phyloP scores from a whole-genome alignment of 2,329 filamentous ascomycete species.

The Colletotrichum sp. region DNA sequence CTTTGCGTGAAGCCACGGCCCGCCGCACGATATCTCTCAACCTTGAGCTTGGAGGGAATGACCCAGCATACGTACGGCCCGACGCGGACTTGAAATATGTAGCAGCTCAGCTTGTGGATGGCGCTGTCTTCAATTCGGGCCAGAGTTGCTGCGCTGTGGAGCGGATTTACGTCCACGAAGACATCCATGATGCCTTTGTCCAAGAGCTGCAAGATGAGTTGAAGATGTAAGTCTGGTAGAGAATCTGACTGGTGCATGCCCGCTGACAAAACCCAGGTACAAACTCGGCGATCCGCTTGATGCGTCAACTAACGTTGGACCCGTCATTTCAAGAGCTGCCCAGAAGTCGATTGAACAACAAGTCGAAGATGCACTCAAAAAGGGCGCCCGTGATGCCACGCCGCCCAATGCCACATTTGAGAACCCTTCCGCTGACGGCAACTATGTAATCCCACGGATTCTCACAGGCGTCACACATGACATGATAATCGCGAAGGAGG shows the following conservation, averaged over 20 bases:
- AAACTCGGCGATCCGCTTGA: constrained; percentile 68
- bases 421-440: constrained; percentile 62
- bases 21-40: neutral
- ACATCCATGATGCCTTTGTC: constrained; percentile 52
- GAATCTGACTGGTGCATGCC: neutral
- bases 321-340: constrained; percentile 69
- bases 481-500: constrained; percentile 89
- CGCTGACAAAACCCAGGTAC: constrained; percentile 31
- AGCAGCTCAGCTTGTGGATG: constrained; percentile 74
- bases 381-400: constrained; percentile 70
- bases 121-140: constrained; percentile 69
- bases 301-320: constrained; percentile 66
- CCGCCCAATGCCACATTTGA: constrained; percentile 59
- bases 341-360: constrained; percentile 65
- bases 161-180: neutral
- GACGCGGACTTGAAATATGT: constrained; percentile 74
- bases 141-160: neutral
- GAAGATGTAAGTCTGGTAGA: neutral
- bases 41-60: constrained; percentile 48
- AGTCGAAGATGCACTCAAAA: constrained; percentile 66
- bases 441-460: constrained; percentile 74
- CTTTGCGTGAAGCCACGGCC: neutral
- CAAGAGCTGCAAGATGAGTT: constrained; percentile 67
- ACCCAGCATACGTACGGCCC: constrained; percentile 70
- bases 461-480: constrained; percentile 78